Evolutionary conservation across 2,329 filamentous ascomycete species (phyloP), one percentile per base, ranked within the genome.

Genomic region (Aspergillus pseudoterreus): DNA sequence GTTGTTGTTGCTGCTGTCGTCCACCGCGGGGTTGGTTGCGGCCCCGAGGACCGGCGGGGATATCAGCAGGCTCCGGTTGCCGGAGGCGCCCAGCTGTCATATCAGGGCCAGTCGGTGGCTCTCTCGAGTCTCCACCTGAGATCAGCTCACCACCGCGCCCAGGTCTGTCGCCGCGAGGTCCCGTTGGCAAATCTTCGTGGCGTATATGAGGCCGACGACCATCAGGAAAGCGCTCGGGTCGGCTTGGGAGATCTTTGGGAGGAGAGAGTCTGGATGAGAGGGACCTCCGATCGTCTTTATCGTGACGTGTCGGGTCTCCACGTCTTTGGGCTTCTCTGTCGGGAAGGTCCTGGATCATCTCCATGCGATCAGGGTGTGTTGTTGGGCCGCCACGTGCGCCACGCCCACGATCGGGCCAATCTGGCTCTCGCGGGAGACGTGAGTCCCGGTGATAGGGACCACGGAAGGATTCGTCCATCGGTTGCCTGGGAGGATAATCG

Each of bases 41-140:
- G 32, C 71, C 71, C 51, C 78, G 73, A 47, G 82, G 82, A 1
- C 81, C 82, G 36, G 78, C 80, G 21, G 82, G 81, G 45, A 71
- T 75, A 17, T 83, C 72, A 21, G 61, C 51, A 46, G 62, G 51
- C 11, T 72, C 71, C 14, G 68, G 65, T 57, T 69, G 69, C n/a
- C 71, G 66, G 17, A 78, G 64, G 45, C 78, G 72, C 27, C 77
- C 77, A 63, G 77, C 72, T 43, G 64, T 73, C 57, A 74, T 65
- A 57, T 81, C 72, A 27, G 67, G 61, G 3, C 71, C 66, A 42
- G 66, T 50, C 27, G 64, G 57, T 30, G 70, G 60, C 27, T 79
- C 77, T 46, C 66, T 66, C 12, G 65, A 58, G 36, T 75, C 67
- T 22, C 60, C 51, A 17, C 59, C 52, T 36, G 71, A 65, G 32